Evolutionary conservation across 208 protist genomes (phyloP).

Genomic region (Trypanosomatidae sp.): DNA sequence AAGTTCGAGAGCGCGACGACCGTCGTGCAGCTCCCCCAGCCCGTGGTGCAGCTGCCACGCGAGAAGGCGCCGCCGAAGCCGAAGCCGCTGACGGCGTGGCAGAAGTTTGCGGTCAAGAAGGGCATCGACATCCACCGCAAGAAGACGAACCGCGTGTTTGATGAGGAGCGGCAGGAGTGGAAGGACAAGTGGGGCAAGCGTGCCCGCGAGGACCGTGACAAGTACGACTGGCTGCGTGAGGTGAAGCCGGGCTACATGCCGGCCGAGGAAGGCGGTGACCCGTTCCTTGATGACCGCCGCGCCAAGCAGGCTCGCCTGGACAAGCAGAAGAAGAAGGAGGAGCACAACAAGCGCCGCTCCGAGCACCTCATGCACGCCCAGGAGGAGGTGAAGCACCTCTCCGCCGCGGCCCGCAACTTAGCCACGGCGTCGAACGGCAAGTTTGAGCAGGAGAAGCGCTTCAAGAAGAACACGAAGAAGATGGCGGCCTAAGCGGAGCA

Average conservation of each 20-base stretch:
- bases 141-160: conserved; percentile 88
- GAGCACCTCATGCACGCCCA: conserved; percentile 68
- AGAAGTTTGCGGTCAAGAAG: conserved; percentile 94
- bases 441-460: conserved; percentile 75
- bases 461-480: conserved; percentile 65
- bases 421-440: conserved; percentile 92
- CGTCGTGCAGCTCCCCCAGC: conserved; percentile 81
- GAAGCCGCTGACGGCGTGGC: conserved; percentile 91
- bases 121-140: conserved; percentile 91
- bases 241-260: conserved; percentile 87
- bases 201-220: conserved; percentile 84
- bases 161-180: conserved; percentile 90
- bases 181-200: conserved; percentile 94
- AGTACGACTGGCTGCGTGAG: conserved; percentile 93
- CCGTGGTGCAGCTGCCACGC: conserved; percentile 83
- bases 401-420: conserved; percentile 63
- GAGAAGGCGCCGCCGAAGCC: conserved; percentile 91
- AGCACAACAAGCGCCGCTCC: conserved; percentile 87
- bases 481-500: conserved; percentile 4
- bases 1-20: conserved; percentile 74
- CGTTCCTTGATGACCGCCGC: conserved; percentile 90
- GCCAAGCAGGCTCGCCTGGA: conserved; percentile 82
- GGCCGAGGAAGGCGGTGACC: conserved; percentile 87
- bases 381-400: conserved; percentile 87
- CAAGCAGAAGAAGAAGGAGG: conserved; percentile 90